A percentile compares a stretch with the other conserved stretches of the same genome.
Evolutionary conservation across 305 asterid genomes (phyloP).

Genomic region (Striga hermonthica): DNA sequence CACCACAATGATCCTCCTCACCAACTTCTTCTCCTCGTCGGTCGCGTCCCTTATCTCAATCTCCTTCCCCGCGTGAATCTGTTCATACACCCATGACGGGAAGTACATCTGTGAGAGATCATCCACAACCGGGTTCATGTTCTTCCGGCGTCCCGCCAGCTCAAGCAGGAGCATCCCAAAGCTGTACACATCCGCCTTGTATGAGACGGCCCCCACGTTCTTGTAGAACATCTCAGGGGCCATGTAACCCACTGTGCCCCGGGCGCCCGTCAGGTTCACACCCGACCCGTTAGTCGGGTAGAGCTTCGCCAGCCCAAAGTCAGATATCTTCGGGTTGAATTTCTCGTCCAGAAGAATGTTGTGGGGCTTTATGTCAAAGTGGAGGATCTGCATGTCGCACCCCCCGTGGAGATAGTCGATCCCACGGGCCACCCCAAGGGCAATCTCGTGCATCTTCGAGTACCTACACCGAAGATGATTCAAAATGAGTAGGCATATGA

Average conservation of each 20-base stretch:
- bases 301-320: constrained; percentile 38
- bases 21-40: constrained; percentile 38
- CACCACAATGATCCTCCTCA: constrained; percentile 41
- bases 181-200: constrained; percentile 57
- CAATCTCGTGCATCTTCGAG: constrained; percentile 38
- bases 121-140: not conserved
- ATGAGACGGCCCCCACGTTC: constrained; percentile 40
- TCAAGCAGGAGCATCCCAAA: constrained; percentile 57
- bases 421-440: constrained; percentile 42
- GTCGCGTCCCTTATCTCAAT: too few relatives aligned
- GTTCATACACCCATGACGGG: constrained; percentile 56
- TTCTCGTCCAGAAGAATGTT: constrained; percentile 46
- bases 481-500: not conserved
- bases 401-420: constrained; percentile 42
- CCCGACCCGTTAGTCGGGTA: constrained; percentile 33
- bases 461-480: too few relatives aligned
- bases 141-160: not conserved
- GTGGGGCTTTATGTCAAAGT: constrained; percentile 46
- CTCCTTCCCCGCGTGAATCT: constrained; percentile 37
- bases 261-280: constrained; percentile 32
- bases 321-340: constrained; percentile 43
- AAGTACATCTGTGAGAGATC: constrained; percentile 29
- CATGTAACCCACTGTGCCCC: constrained; percentile 48
- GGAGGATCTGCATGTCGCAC: constrained; percentile 40
- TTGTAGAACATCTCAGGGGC: constrained; percentile 47